A percentile compares a stretch with the other conserved stretches of the same genome.
Conservation (phyloP, 2,329 filamentous ascomycete genomes). For the Hypomyces rosellus region DNA sequence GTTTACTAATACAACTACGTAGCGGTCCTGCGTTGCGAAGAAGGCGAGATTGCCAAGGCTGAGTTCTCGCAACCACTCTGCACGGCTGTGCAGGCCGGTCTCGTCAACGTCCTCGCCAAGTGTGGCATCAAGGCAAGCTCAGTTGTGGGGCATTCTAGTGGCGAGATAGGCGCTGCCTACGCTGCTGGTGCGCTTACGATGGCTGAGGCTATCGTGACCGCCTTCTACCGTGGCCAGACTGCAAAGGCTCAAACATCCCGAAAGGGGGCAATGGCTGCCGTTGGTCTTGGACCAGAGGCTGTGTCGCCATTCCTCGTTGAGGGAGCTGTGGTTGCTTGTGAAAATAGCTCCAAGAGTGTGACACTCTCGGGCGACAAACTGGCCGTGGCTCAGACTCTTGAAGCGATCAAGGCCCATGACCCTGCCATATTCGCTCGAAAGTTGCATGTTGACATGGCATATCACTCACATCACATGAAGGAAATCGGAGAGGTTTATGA, state of each 20-base stretch:
- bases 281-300: background rate
- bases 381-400: conserved; percentile 27
- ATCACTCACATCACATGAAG: conserved; percentile 45
- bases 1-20: too few species aligned
- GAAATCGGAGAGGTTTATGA: conserved; percentile 8
- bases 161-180: conserved; percentile 19
- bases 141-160: conserved; percentile 6
- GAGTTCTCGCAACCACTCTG: conserved; percentile 4
- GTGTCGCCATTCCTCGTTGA: background rate
- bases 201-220: conserved; percentile 1
- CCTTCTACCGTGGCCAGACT: conserved; percentile 4
- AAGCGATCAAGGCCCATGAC: conserved; percentile 27
- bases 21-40: conserved; percentile 13
- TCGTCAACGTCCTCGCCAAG: background rate
- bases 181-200: conserved; percentile 10
- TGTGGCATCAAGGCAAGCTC: background rate
- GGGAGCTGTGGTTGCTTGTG: conserved; percentile 29
- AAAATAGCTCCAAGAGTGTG: conserved; percentile 43
- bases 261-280: conserved; percentile 6
- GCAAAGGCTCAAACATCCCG: background rate
- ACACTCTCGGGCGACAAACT: conserved; percentile 42
- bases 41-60: conserved; percentile 1
- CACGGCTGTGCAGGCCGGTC: conserved; percentile 3
- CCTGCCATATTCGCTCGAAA: conserved; percentile 37
- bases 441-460: conserved; percentile 40